These are phyloP conservation scores for Saccharum officinarum DNA, from an alignment of 176 grass and related monocot genomes.

Conservation along the genomic window DNA sequence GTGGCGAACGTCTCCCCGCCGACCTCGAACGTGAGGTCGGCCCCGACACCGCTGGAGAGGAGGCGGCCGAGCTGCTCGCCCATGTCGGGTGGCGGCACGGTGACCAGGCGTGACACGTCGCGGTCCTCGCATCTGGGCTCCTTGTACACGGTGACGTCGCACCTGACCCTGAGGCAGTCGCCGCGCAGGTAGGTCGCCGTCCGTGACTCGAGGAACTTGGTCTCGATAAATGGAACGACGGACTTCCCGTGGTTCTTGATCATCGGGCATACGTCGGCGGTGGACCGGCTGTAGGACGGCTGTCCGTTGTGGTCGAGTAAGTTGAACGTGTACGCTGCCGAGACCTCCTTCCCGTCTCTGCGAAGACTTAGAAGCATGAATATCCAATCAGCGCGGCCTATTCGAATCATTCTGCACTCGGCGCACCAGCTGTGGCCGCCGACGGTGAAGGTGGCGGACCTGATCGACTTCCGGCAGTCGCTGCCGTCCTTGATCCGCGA, in stretches of 20 bases:
- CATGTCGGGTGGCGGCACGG: background rate
- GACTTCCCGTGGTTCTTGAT: no score
- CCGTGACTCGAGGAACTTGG: no score
- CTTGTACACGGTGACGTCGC: background rate
- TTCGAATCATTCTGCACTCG: no score
- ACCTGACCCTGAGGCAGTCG: background rate
- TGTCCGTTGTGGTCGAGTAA: background rate
- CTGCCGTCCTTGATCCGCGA: background rate
- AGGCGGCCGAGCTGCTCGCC: background rate
- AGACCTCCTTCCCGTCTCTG: background rate
- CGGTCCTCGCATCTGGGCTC: background rate
- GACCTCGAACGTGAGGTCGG: background rate
- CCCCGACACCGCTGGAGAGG: background rate
- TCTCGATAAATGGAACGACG: no score
- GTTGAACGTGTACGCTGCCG: background rate
- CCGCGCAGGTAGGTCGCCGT: no score
- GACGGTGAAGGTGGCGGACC: no score
- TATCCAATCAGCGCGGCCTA: no score
- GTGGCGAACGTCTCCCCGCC: background rate
- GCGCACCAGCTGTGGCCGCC: no score
- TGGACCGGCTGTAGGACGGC: background rate
- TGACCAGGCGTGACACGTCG: background rate
- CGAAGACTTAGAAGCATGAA: no score
- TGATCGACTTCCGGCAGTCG: no score
- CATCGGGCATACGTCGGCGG: no score